Conservation (phyloP, 352 stramenopile genomes). For the Pythium chondricola region DNA sequence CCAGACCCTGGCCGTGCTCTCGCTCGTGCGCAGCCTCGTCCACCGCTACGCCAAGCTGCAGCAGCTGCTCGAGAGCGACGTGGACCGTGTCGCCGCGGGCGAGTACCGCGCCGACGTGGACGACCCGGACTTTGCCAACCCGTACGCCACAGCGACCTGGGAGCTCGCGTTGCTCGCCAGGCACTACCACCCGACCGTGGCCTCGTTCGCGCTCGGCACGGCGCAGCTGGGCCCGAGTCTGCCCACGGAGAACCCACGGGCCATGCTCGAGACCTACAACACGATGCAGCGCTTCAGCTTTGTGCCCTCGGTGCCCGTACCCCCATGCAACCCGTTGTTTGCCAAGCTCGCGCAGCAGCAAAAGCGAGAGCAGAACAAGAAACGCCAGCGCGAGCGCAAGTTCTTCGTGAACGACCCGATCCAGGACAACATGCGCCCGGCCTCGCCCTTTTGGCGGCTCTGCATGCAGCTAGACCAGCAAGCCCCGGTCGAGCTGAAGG, state of each 20-base stretch:
- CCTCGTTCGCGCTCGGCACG: slow-evolving; percentile 56
- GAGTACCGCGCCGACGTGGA: slow-evolving; percentile 89
- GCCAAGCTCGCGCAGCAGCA: slow-evolving; percentile 49
- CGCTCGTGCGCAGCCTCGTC: slow-evolving; percentile 84
- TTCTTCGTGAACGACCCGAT: slow-evolving; percentile 71
- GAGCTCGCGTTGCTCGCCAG: slow-evolving; percentile 87
- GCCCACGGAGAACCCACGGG: slow-evolving; percentile 58
- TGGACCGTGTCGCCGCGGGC: slow-evolving; percentile 91
- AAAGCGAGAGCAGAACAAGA: slow-evolving; percentile 51
- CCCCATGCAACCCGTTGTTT: slow-evolving; percentile 61
- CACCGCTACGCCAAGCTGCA: slow-evolving; percentile 91
- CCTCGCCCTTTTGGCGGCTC: slow-evolving; percentile 31
- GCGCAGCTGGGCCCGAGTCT: slow-evolving; percentile 50
- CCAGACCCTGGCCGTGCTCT: slow-evolving; percentile 82
- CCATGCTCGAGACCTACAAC: slow-evolving; percentile 63
- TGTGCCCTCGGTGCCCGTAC: slow-evolving; percentile 51
- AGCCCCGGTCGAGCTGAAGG: too few species aligned
- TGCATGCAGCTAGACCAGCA: slow-evolving; percentile 31
- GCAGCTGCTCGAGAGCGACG: slow-evolving; percentile 94
- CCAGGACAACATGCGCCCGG: slow-evolving; percentile 14
- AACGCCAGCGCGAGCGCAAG: slow-evolving; percentile 45
- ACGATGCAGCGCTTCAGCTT: slow-evolving; percentile 34
- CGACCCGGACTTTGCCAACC: slow-evolving; percentile 94
- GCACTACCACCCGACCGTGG: slow-evolving; percentile 81
- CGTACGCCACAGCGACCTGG: slow-evolving; percentile 92